phyloP scores from a whole-genome alignment of 176 grass and related monocot species.

The Alopecurus myosuroides region DNA sequence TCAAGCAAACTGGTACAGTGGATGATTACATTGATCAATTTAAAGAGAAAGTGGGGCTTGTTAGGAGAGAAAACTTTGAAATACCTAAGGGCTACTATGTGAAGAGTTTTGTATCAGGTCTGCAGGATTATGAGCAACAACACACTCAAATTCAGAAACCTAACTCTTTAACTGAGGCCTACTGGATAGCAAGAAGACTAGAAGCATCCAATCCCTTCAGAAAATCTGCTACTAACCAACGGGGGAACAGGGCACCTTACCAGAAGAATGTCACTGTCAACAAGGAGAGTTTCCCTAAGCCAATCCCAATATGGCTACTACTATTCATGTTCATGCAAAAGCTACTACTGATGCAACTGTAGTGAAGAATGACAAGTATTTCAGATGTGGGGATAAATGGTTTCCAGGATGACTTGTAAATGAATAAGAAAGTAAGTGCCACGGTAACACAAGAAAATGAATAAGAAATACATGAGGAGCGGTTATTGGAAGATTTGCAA shows the following conservation, averaged over 20 bases:
- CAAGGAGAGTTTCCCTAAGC: too few relatives aligned
- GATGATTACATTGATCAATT: background rate
- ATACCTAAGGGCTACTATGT: background rate
- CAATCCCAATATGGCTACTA: too few relatives aligned
- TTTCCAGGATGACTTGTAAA: background rate
- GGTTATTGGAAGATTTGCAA: too few relatives aligned
- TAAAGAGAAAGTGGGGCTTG: background rate
- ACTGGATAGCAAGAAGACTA: background rate
- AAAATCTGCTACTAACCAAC: background rate
- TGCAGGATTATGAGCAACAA: background rate
- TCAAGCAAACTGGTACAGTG: background rate
- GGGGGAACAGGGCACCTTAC: too few relatives aligned
- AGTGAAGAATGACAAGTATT: background rate
- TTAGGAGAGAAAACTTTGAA: background rate
- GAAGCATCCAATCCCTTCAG: background rate
- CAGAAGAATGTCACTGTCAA: too few relatives aligned
- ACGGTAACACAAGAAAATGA: background rate
- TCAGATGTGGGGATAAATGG: background rate
- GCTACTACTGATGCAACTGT: too few relatives aligned
- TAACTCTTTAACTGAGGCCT: fast-evolving
- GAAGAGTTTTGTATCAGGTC: background rate
- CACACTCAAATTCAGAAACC: background rate
- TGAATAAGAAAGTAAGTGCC: background rate
- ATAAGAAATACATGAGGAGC: background rate
- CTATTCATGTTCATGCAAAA: too few relatives aligned